A percentile compares a stretch with the other conserved stretches of the same genome.
Conservation (phyloP, 208 protist species). For the Leishmania lainsoni region DNA sequence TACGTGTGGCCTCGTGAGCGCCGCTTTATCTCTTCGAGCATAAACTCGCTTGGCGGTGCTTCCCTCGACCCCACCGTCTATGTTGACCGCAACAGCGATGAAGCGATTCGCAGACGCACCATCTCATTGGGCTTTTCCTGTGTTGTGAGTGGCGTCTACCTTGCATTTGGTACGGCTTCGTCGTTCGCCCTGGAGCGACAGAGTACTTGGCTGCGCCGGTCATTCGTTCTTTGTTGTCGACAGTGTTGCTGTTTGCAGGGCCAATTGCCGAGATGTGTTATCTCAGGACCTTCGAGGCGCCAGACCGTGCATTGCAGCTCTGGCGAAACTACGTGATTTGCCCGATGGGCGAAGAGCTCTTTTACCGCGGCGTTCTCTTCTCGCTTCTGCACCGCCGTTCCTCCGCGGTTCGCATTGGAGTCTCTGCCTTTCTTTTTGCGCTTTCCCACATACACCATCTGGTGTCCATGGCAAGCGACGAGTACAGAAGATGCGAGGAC, state of each 20-base stretch:
- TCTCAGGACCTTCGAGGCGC: constrained; percentile 2
- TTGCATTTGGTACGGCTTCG: constrained; percentile 4
- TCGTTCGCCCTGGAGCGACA: background rate
- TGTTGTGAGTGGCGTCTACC: constrained; percentile 15
- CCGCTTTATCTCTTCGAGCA: constrained; percentile 26
- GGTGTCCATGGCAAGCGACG: constrained; percentile 36
- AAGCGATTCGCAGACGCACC: constrained; percentile 41
- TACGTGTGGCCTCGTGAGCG: constrained; percentile 63
- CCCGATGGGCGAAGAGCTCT: constrained; percentile 74
- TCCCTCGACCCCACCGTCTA: constrained; percentile 29
- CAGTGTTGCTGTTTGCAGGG: constrained; percentile 51
- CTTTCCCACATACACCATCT: constrained; percentile 70
- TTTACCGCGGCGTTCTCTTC: constrained; percentile 76
- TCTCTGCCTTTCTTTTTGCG: constrained; percentile 62
- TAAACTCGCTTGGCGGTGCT: constrained; percentile 41
- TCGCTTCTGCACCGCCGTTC: constrained; percentile 39
- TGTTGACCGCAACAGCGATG: constrained; percentile 46
- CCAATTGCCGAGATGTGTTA: constrained; percentile 30
- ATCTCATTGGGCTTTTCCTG: constrained; percentile 26
- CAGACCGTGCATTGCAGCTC: constrained; percentile 13
- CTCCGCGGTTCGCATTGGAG: constrained; percentile 25
- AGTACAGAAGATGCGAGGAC: constrained; percentile 26
- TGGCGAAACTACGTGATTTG: constrained; percentile 61
- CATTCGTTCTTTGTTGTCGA: constrained; percentile 23
- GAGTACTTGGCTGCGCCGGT: background rate